These are phyloP conservation scores for Pleurotus tuber-regium DNA, from an alignment of 768 basidiomycete species.

Conservation along the genomic window DNA sequence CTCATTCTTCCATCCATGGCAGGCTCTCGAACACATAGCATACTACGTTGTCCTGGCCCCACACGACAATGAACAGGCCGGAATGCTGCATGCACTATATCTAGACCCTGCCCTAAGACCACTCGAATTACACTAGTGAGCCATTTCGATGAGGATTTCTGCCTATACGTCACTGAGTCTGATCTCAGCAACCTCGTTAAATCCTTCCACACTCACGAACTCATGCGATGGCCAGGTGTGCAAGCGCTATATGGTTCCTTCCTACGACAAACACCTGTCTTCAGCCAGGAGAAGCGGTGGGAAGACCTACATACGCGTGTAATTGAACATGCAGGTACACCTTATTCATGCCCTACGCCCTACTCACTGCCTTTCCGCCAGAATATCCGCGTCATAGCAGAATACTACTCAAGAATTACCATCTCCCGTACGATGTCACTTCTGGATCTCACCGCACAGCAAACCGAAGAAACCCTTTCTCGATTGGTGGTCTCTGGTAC, in stretches of 20 bases:
- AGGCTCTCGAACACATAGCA: slow-evolving; percentile 94
- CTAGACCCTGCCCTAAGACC: slow-evolving; percentile 76
- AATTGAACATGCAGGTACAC: slow-evolving; percentile 83
- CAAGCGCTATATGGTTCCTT: slow-evolving; percentile 84
- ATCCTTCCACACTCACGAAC: slow-evolving; percentile 87
- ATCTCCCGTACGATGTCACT: slow-evolving; percentile 78
- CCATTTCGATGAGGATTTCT: slow-evolving; percentile 5
- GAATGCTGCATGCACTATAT: slow-evolving; percentile 90
- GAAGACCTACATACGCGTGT: slow-evolving; percentile 94
- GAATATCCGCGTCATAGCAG: slow-evolving; percentile 94
- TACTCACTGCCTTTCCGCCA: slow-evolving; percentile 30
- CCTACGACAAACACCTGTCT: slow-evolving; percentile 78
- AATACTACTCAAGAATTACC: slow-evolving; percentile 94
- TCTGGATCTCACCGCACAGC: slow-evolving; percentile 76
- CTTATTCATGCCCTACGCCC: neutral
- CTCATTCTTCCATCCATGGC: slow-evolving; percentile 12
- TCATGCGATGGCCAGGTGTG: slow-evolving; percentile 98
- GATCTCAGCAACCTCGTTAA: slow-evolving; percentile 83
- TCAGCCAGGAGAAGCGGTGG: slow-evolving; percentile 79
- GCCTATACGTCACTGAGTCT: slow-evolving; percentile 15
- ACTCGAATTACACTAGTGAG: slow-evolving; percentile 82
- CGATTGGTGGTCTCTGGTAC: slow-evolving; percentile 89
- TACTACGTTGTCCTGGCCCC: slow-evolving; percentile 93
- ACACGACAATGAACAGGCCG: slow-evolving; percentile 95
- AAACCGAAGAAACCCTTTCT: slow-evolving; percentile 87